Conservation (phyloP, 2,329 filamentous ascomycete species). For the Exserohilum rostratum region DNA sequence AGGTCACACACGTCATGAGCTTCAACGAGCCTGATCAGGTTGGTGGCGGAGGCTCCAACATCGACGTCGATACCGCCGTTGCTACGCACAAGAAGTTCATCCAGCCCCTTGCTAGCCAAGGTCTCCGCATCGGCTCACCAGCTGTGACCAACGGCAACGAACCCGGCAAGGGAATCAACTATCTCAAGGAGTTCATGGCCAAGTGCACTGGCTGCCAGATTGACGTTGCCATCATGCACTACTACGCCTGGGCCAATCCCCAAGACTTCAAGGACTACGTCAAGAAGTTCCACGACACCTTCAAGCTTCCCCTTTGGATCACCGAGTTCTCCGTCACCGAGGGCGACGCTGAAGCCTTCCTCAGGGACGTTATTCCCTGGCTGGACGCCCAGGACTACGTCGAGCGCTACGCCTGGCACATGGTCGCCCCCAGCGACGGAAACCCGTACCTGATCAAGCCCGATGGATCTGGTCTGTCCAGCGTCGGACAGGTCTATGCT, state of each 20-base stretch:
- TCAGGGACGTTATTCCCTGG: conserved; percentile 43
- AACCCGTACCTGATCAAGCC: conserved; percentile 26
- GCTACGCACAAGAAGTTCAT: conserved; percentile 33
- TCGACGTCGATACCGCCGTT: conserved; percentile 29
- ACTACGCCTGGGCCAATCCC: conserved; percentile 43
- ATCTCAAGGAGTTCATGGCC: conserved; percentile 38
- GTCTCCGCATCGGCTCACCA: conserved; percentile 44
- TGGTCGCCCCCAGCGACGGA: conserved; percentile 29
- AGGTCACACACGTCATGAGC: conserved; percentile 39
- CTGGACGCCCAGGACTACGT: conserved; percentile 42
- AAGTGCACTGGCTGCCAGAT: conserved; percentile 37
- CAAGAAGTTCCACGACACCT: conserved; percentile 32
- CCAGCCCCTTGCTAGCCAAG: conserved; percentile 30
- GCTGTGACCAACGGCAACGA: conserved; percentile 43
- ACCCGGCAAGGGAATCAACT: conserved; percentile 37
- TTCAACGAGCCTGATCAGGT: conserved; percentile 50
- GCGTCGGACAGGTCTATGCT: conserved; percentile 24
- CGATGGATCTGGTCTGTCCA: conserved; percentile 27
- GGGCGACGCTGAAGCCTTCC: conserved; percentile 33
- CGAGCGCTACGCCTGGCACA: conserved; percentile 44
- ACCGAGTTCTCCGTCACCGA: conserved; percentile 45
- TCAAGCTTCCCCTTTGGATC: conserved; percentile 45
- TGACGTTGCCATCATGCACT: conserved; percentile 48
- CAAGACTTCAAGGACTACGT: conserved; percentile 49
- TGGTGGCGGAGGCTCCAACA: conserved; percentile 38